A percentile compares a stretch with the other conserved stretches of the same genome.
Evolutionary conservation across 306 rosid genomes (phyloP).

Genomic region (Acacia crassicarpa): DNA sequence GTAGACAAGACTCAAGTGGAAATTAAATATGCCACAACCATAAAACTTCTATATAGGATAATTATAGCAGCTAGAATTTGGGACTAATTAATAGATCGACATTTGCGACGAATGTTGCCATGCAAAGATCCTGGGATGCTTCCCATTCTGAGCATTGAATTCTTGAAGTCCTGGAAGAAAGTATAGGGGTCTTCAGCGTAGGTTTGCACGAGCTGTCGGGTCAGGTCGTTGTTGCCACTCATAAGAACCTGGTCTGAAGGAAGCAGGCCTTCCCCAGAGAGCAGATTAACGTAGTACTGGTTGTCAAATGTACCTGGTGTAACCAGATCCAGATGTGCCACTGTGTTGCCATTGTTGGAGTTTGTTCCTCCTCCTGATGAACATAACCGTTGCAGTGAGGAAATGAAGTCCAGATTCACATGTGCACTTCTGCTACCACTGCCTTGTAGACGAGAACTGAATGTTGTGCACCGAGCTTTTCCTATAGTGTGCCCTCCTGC

Average conservation of each 20-base stretch:
- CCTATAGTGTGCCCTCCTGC: slow-evolving; percentile 86
- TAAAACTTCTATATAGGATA: neutral
- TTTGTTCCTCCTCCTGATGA: slow-evolving; percentile 11
- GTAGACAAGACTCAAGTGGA: neutral
- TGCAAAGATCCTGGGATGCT: slow-evolving; percentile 43
- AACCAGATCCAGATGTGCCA: slow-evolving; percentile 64
- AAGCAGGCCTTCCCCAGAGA: slow-evolving; percentile 77
- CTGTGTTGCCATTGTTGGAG: slow-evolving; percentile 16
- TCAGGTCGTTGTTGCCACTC: slow-evolving; percentile 45
- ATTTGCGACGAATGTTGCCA: slow-evolving; percentile 65
- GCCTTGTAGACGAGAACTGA: slow-evolving; percentile 55
- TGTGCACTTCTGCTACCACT: slow-evolving; percentile 8
- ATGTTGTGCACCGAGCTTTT: slow-evolving; percentile 75
- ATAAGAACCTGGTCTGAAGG: slow-evolving; percentile 67
- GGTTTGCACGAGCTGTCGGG: slow-evolving; percentile 55
- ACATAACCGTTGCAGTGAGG: slow-evolving; percentile 67
- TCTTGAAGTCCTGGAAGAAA: slow-evolving; percentile 70
- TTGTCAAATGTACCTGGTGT: slow-evolving; percentile 84
- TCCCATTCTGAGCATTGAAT: slow-evolving; percentile 79
- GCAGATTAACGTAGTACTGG: slow-evolving; percentile 73
- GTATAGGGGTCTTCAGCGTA: slow-evolving; percentile 47
- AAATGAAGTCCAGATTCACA: slow-evolving; percentile 49
- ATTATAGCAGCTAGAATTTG: neutral
- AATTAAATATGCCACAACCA: neutral
- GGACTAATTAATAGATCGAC: slow-evolving; percentile 41